phyloP scores from a whole-genome alignment of 78 protist species.

The Speleostelium caveatum region DNA sequence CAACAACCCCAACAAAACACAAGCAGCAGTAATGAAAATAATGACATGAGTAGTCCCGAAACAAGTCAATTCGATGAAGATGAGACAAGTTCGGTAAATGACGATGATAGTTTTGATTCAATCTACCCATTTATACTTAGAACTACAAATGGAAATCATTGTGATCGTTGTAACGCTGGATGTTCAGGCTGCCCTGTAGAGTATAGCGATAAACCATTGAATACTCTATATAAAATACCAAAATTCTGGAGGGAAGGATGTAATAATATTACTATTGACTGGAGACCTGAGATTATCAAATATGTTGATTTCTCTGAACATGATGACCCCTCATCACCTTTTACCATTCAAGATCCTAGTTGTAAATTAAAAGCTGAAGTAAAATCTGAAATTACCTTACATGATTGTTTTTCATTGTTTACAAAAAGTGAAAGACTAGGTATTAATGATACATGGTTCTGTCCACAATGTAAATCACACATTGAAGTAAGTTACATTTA shows the following conservation, averaged over 20 bases:
- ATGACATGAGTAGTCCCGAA: conserved; percentile 14
- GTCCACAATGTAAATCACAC: conserved; percentile 88
- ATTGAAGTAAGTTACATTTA: conserved; percentile 34
- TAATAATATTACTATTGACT: conserved; percentile 35
- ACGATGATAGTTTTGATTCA: conserved; percentile 27
- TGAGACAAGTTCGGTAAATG: conserved; percentile 55
- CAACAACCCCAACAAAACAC: background rate
- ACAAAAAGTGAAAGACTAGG: conserved; percentile 77
- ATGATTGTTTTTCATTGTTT: conserved; percentile 65
- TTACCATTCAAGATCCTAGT: conserved; percentile 19
- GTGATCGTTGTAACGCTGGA: conserved; percentile 54
- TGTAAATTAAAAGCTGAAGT: conserved; percentile 7
- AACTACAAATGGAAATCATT: conserved; percentile 63
- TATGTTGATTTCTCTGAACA: conserved; percentile 30
- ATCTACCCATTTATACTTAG: conserved; percentile 58
- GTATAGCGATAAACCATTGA: conserved; percentile 17
- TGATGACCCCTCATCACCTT: conserved; percentile 21
- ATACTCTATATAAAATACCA: conserved; percentile 17
- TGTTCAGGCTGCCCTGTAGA: conserved; percentile 51
- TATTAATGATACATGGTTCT: conserved; percentile 82
- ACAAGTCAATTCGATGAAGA: conserved; percentile 59
- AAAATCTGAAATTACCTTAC: conserved; percentile 32
- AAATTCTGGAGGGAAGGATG: conserved; percentile 77
- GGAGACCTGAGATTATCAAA: conserved; percentile 65
- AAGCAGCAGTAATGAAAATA: conserved; percentile 14